A percentile compares a stretch with the other conserved stretches of the same genome.
These are phyloP conservation scores for Asterionellopsis glacialis DNA, from an alignment of 108 stramenopile species.

Conservation along the genomic window DNA sequence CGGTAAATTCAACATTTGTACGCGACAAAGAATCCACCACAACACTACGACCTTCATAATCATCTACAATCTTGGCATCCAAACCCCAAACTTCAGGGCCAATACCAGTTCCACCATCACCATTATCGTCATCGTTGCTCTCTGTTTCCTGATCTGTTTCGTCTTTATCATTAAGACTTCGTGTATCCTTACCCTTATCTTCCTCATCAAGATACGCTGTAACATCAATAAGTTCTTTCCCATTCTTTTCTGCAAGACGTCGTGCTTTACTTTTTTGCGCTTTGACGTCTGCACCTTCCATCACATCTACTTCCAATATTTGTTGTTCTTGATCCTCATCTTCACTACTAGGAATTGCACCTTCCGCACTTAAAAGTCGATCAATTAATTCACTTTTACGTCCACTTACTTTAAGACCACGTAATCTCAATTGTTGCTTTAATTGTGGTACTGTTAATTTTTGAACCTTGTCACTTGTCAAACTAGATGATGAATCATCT, in stretches of 20 bases:
- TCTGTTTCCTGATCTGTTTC: conserved; percentile 3
- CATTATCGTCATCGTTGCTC: conserved; percentile 21
- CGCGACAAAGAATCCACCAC: conserved; percentile 72
- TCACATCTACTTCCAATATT: neutral
- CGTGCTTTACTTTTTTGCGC: conserved; percentile 24
- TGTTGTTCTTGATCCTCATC: conserved; percentile 16
- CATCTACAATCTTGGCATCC: conserved; percentile 74
- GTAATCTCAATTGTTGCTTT: conserved; percentile 74
- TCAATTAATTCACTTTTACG: conserved; percentile 63
- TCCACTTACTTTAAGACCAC: conserved; percentile 64
- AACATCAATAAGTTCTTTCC: conserved; percentile 78
- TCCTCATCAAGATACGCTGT: conserved; percentile 60
- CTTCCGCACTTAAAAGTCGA: conserved; percentile 31
- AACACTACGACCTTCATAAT: conserved; percentile 67
- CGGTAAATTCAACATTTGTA: conserved; percentile 64
- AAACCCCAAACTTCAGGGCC: conserved; percentile 82
- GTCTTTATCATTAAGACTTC: conserved; percentile 5
- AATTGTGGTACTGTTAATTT: conserved; percentile 63
- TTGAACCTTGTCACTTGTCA: conserved; percentile 31
- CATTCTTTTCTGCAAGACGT: conserved; percentile 42
- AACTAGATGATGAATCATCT: neutral
- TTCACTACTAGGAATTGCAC: neutral
- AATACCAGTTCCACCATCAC: conserved; percentile 15
- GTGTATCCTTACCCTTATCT: conserved; percentile 45
- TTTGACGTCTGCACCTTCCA: neutral